These are phyloP conservation scores for Candida boidinii DNA, from an alignment of 805 yeast genomes.

Conservation along the genomic window DNA sequence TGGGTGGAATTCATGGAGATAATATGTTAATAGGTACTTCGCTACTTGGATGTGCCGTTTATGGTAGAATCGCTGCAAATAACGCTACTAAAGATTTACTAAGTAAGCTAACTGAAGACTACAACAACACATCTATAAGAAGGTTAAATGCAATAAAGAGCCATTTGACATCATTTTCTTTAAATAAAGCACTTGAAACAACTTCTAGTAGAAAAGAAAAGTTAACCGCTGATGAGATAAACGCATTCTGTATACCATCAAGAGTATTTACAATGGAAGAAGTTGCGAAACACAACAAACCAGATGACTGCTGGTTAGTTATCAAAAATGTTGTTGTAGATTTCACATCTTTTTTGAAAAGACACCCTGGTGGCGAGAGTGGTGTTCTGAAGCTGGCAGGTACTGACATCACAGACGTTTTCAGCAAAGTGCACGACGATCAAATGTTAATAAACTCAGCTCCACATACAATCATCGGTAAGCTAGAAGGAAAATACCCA, in stretches of 20 bases:
- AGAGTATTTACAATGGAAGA: slow-evolving; percentile 39
- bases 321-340: slow-evolving; percentile 45
- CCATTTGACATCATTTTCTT: slow-evolving; percentile 5
- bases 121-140: neutral
- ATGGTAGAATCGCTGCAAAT: slow-evolving; percentile 44
- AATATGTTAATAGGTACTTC: slow-evolving; percentile 55
- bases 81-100: slow-evolving; percentile 25
- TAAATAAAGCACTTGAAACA: slow-evolving; percentile 5
- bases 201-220: slow-evolving; percentile 2
- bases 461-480: slow-evolving; percentile 38
- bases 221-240: slow-evolving; percentile 10
- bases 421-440: slow-evolving; percentile 53
- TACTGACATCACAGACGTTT: slow-evolving; percentile 53
- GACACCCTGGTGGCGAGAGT: slow-evolving; percentile 73
- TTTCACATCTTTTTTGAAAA: slow-evolving; percentile 32
- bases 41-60: slow-evolving; percentile 52
- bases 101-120: slow-evolving; percentile 1
- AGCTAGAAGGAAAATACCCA: slow-evolving; percentile 38
- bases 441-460: slow-evolving; percentile 43
- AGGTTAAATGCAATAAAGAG: slow-evolving; percentile 5
- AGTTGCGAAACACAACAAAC: slow-evolving; percentile 36
- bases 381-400: slow-evolving; percentile 66
- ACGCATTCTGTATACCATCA: slow-evolving; percentile 31
- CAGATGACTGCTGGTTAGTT: slow-evolving; percentile 44
- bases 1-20: slow-evolving; percentile 63